Base-by-base conservation (phyloP, 2,329 filamentous ascomycete genomes). In the Colletotrichum sp. region DNA sequence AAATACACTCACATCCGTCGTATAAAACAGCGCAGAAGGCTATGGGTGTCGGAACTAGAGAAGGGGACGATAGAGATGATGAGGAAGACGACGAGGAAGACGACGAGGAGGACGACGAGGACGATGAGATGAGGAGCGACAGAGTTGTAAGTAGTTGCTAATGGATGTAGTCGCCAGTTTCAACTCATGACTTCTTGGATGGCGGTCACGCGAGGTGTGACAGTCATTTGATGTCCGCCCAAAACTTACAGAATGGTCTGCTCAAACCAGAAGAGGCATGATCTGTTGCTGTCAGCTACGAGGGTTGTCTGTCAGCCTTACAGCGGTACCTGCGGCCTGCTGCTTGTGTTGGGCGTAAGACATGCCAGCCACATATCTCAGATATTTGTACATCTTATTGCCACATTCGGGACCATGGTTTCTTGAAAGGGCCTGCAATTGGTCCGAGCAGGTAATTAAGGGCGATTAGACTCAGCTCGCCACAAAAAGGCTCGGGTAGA, bases 201-300 rank as follows among this genome's bases (percentile, higher is more conserved):
- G 38, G 38, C 38, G 2, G 8, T 3, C 10, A 2, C 36, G 5
- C 36, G 36, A 43, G 8, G n/a, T n/a, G n/a, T n/a, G n/a, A n/a
- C n/a, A n/a, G n/a, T n/a, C n/a, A n/a, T n/a, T n/a, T n/a, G n/a
- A n/a, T n/a, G n/a, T n/a, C n/a, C n/a, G n/a, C n/a, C n/a, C n/a
- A n/a, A n/a, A n/a, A n/a, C n/a, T n/a, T 12, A 12, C 3, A 4
- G 18, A n/a, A 21, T 4, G 5, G 1, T 48, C 9, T 48, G 3
- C 18, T 7, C 5, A 3, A 48, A 4, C 2, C 43, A 6, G 2
- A 48, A 48, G 3, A 48, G n/a, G 43, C 10, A 48, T 48, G 5
- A 12, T 48, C 12, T n/a, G 38, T 0, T 43, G 18, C 18, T 43
- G 38, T 1, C 1, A 43, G 5, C 1, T 10, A 0, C 18, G 0